phyloP scores from a whole-genome alignment of 2,329 filamentous ascomycete species.

The Talaromyces sp. region DNA sequence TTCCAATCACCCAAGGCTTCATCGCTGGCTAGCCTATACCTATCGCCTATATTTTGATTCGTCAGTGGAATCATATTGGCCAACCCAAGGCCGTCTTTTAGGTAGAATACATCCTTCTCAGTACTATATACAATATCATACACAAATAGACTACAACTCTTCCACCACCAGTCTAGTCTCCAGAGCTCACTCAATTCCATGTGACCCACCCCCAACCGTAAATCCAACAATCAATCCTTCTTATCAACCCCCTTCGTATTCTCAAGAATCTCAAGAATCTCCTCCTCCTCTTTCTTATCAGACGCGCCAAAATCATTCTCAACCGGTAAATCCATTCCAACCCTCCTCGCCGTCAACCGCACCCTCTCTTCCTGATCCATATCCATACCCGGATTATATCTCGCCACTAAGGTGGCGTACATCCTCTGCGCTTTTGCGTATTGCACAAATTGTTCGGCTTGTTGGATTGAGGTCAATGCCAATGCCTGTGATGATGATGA shows the following conservation, averaged over 20 bases:
- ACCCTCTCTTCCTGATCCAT: constrained; percentile 84
- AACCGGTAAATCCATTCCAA: constrained; percentile 83
- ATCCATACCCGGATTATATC: constrained; percentile 90
- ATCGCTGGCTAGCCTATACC: background rate
- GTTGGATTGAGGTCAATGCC: constrained; percentile 36
- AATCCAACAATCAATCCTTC: background rate
- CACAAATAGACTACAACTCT: background rate
- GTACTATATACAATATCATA: constrained; percentile 1
- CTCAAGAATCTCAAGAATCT: constrained; percentile 9
- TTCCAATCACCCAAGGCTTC: background rate
- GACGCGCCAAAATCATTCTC: constrained; percentile 47
- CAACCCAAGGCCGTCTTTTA: background rate
- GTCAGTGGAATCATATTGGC: background rate
- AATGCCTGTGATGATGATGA: constrained; percentile 23
- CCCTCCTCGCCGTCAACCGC: constrained; percentile 75
- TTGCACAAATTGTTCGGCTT: constrained; percentile 74
- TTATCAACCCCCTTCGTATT: background rate
- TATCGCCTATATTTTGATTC: background rate
- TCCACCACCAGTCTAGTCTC: background rate
- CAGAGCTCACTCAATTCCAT: background rate
- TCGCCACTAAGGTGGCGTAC: constrained; percentile 77
- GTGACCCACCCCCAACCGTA: background rate
- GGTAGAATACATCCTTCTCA: background rate
- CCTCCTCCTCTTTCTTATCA: background rate
- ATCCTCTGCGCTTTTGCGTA: constrained; percentile 83